Base-by-base conservation (phyloP, 1,284 basidiomycete genomes). In the Microbotryomycetes sp. region DNA sequence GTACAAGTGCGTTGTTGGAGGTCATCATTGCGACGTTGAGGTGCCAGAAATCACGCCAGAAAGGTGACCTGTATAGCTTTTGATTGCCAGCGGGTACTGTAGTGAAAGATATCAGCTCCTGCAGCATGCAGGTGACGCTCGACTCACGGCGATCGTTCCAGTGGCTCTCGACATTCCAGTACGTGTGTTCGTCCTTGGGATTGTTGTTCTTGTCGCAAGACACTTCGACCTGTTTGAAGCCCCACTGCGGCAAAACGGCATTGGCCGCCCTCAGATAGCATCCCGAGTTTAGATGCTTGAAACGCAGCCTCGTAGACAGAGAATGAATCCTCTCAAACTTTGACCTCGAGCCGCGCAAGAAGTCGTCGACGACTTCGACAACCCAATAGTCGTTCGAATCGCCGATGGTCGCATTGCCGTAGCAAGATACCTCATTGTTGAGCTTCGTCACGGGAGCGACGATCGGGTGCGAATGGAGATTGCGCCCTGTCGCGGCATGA, bases 11-110 rank as follows among this genome's bases (percentile, higher is more conserved):
- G 75, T 98, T 98, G 80, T 98, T 98, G 4, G 93, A 96, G 0
- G 92, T 97, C 91, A 96, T 94, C 96, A 98, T 98, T 16, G 93
- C 94, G 16, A 98, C 90, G 73, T 98, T 98, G 60, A 98, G 83
- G 75, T 98, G 94, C 84, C 91, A 92, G 77, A 98, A 97, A 77
- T 98, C 94, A 59, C 88, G 86, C 59, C 97, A 79, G 82, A 98
- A 98, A 0, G 93, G 88, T 3, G 94, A 96, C 48, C 79, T 81
- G 79, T 94, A 96, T 61, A 87, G 83, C 72, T 89, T 90, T 56
- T 81, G 81, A 58, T 94, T 81, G 3, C 89, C 93, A 4, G 83
- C 72, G 4, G 91, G 90, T 5, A 98, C 90, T 9, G 45, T 52
- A 52, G 52, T 35, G 26, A 53, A 55, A 56, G 16, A 57, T 56